These are phyloP conservation scores for Didymellaceae sp. DNA, from an alignment of 2,329 filamentous ascomycete genomes.

Conservation along the genomic window DNA sequence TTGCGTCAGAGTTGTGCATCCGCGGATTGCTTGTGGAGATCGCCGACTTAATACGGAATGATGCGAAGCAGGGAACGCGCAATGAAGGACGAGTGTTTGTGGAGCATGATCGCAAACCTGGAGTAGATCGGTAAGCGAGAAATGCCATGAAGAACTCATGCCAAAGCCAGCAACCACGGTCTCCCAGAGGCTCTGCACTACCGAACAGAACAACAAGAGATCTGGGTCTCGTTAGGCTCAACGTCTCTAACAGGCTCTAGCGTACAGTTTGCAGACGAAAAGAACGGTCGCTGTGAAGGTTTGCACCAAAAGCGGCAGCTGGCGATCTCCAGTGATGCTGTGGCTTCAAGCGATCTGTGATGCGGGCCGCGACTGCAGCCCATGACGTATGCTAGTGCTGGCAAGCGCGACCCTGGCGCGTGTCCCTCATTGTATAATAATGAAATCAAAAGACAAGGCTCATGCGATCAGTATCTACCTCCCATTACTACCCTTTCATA, in stretches of 20 bases:
- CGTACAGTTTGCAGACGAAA: background rate
- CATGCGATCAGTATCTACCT: background rate
- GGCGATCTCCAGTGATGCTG: conserved; percentile 17
- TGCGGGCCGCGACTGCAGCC: conserved; percentile 17
- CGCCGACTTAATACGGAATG: conserved; percentile 3
- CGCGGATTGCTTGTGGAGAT: conserved; percentile 12
- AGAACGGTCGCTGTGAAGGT: conserved; percentile 6
- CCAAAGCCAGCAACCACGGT: conserved; percentile 8
- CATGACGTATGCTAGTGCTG: conserved; percentile 27
- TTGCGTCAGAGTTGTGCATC: conserved; percentile 10
- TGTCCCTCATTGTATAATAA: conserved; percentile 8
- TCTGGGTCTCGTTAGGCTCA: background rate
- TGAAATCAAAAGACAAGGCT: conserved; percentile 14
- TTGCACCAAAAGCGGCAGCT: conserved; percentile 10
- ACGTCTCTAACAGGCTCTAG: background rate
- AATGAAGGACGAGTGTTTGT: background rate
- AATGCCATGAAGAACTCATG: conserved; percentile 18
- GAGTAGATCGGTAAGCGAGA: conserved; percentile 24
- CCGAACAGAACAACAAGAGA: background rate
- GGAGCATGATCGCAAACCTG: conserved; percentile 11
- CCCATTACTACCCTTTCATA: background rate
- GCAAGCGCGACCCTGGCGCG: conserved; percentile 13
- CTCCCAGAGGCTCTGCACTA: background rate
- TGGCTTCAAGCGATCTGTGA: conserved; percentile 20
- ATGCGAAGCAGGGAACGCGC: conserved; percentile 17